Conservation (phyloP, 192 early-diverging fungal species). For the Coemansia sp. region DNA sequence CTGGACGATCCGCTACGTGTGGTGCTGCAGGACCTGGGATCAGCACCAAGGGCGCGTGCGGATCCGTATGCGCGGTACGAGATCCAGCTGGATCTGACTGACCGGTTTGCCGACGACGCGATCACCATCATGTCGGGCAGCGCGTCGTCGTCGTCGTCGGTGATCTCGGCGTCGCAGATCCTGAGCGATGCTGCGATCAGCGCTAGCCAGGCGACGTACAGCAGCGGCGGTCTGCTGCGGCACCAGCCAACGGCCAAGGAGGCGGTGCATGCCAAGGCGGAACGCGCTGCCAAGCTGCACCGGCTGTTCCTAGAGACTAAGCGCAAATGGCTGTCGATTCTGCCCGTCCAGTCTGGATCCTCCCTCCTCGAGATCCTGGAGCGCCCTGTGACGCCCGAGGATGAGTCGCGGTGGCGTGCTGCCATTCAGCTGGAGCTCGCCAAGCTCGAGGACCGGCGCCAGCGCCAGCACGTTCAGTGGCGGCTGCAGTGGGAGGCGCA, state of each 20-base stretch:
- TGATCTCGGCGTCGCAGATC: slow-evolving; percentile 52
- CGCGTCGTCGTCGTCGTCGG: slow-evolving; percentile 47
- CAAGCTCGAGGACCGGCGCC: slow-evolving; percentile 48
- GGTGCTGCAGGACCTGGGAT: slow-evolving; percentile 66
- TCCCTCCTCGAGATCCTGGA: slow-evolving; percentile 85
- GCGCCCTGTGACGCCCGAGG: slow-evolving; percentile 64
- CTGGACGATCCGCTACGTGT: slow-evolving; percentile 62
- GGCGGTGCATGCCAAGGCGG: slow-evolving; percentile 54
- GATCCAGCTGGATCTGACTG: slow-evolving; percentile 49
- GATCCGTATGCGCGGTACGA: slow-evolving; percentile 52
- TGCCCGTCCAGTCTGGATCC: slow-evolving; percentile 80
- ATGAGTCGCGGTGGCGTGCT: slow-evolving; percentile 66
- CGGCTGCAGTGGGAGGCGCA: slow-evolving; percentile 52
- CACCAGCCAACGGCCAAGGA: slow-evolving; percentile 53
- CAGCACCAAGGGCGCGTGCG: slow-evolving; percentile 51
- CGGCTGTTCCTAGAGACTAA: slow-evolving; percentile 87
- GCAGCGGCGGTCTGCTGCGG: slow-evolving; percentile 45
- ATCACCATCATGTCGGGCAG: slow-evolving; percentile 56
- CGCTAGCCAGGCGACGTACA: slow-evolving; percentile 46
- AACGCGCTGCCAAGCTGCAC: slow-evolving; percentile 56
- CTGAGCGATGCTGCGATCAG: slow-evolving; percentile 52
- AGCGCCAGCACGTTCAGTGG: slow-evolving; percentile 48
- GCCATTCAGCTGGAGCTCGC: slow-evolving; percentile 53
- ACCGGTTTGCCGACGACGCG: slow-evolving; percentile 61
- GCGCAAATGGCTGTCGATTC: slow-evolving; percentile 76